Base-by-base conservation (phyloP, 1,139 yeast genomes). In the Lodderomyces beijingensis region DNA sequence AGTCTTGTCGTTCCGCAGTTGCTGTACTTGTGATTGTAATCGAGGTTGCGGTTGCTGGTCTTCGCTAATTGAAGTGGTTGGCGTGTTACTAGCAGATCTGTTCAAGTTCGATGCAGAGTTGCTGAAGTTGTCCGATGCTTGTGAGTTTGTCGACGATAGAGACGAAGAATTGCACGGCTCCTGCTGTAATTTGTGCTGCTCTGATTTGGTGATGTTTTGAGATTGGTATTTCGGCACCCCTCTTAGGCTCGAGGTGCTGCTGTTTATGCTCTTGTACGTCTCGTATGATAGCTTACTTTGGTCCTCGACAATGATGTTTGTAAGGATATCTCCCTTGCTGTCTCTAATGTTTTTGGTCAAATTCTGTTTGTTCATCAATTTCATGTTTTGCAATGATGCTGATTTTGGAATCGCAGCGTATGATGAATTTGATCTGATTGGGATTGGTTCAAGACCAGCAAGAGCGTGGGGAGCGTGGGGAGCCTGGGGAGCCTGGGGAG, bases 301-400 rank as follows among this genome's bases (percentile, higher is more conserved):
- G 43, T 50, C 50, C 28, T 44, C 45, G 26, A 47, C 28, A 3
- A 36, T 33, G 9, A 59, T 55, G 35, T 62, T 62, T 6, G 66
- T 58, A 10, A 63, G 54, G 7, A 61, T 58, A 38, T 62, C 68
- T 16, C 44, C 41, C 30, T 44, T 51, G 33, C 40, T 53, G n/a
- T 52, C 42, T 25, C 69, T 49, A 30, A 62, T 42, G 18, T 50
- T 48, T 31, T 55, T 55, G 21, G 50, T 61, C 45, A 62, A 49
- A 33, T 41, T 45, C 32, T 43, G 39, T 32, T 50, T 55, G 23
- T 41, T 42, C 26, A 40, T 34, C 30, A 40, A 45, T 32, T 52
- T 50, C 23, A 55, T 34, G 35, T 56, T 58, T 29, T 43, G 49
- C 31, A 52, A 36, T 6, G 58, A 50, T 11, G 43, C 33, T 4